phyloP scores from a whole-genome alignment of 257 asterid genomes.

The Solanum peruvianum region DNA sequence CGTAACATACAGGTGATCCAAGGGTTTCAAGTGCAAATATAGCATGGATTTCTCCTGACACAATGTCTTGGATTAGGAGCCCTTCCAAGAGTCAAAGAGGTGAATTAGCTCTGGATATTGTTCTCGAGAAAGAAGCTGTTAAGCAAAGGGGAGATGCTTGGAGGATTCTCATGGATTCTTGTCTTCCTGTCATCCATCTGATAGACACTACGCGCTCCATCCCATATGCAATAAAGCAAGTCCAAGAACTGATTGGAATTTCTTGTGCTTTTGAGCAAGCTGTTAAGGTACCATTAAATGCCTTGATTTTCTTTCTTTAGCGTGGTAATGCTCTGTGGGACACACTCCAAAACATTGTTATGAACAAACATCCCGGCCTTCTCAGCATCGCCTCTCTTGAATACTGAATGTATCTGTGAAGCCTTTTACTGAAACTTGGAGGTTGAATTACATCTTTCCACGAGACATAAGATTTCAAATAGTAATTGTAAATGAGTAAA shows the following conservation, averaged over 20 bases:
- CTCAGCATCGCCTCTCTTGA: not conserved
- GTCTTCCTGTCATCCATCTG: conserved; percentile 74
- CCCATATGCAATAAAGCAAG: conserved; percentile 85
- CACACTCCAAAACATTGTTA: not conserved
- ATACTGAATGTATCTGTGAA: not conserved
- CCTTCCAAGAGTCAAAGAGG: conserved; percentile 52
- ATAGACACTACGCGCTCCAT: conserved; percentile 67
- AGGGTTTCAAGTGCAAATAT: conserved; percentile 62
- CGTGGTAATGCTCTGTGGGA: not conserved
- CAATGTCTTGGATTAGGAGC: conserved; percentile 68
- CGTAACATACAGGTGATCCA: conserved; percentile 63
- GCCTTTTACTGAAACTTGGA: not conserved
- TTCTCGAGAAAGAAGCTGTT: conserved; percentile 69
- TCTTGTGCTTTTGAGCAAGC: conserved; percentile 99
- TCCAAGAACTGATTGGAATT: conserved; percentile 86
- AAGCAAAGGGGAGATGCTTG: conserved; percentile 85
- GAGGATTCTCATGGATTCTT: conserved; percentile 84
- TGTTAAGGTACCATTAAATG: conserved; percentile 59
- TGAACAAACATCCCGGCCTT: not conserved
- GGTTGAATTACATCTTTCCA: not conserved
- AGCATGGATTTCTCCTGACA: conserved; percentile 64
- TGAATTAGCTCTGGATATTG: conserved; percentile 74
- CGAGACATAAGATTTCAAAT: not conserved
- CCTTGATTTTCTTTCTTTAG: not conserved
- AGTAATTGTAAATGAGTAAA: not conserved